Evolutionary conservation across 176 grass and related monocot species (phyloP).

Genomic region (Metroxylon sagu): DNA sequence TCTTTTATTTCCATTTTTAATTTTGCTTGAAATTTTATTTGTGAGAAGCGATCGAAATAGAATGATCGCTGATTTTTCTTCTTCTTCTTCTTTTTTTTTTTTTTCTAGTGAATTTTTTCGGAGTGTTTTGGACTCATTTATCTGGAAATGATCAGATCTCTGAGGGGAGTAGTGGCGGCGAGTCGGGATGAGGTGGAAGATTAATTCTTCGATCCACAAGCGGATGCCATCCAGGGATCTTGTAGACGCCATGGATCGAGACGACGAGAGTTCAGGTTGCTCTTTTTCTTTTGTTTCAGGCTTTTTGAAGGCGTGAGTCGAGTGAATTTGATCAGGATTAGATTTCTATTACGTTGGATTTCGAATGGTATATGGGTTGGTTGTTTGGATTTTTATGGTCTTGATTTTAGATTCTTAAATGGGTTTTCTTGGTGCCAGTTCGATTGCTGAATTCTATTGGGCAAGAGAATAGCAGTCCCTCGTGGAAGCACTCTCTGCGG

Average conservation of each 20-base stretch:
- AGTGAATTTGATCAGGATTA: not conserved
- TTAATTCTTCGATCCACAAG: constrained; percentile 76
- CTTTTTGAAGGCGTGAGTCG: not conserved
- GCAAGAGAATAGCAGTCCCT: constrained; percentile 38
- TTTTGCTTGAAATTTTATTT: no score
- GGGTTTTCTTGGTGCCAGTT: not conserved
- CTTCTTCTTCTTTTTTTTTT: no score
- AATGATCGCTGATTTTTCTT: no score
- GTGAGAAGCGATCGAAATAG: no score
- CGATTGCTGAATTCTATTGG: not conserved
- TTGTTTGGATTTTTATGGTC: no score
- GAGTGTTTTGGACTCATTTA: no score
- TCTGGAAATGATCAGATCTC: constrained; percentile 1
- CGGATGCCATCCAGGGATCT: constrained; percentile 64
- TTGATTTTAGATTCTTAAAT: no score
- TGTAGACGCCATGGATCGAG: constrained; percentile 28
- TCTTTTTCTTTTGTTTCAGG: constrained; percentile 4
- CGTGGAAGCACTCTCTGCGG: constrained; percentile 75
- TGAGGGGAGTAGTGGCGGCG: not conserved
- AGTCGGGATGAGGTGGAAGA: constrained; percentile 67
- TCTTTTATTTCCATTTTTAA: no score
- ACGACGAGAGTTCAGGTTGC: constrained; percentile 48
- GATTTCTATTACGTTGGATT: not conserved
- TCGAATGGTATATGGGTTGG: not conserved
- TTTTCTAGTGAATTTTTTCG: no score